A percentile compares a stretch with the other conserved stretches of the same genome.
Evolutionary conservation across 225 moss, liverwort and hornwort genomes (phyloP).

Genomic region (Marchantia paleacea): DNA sequence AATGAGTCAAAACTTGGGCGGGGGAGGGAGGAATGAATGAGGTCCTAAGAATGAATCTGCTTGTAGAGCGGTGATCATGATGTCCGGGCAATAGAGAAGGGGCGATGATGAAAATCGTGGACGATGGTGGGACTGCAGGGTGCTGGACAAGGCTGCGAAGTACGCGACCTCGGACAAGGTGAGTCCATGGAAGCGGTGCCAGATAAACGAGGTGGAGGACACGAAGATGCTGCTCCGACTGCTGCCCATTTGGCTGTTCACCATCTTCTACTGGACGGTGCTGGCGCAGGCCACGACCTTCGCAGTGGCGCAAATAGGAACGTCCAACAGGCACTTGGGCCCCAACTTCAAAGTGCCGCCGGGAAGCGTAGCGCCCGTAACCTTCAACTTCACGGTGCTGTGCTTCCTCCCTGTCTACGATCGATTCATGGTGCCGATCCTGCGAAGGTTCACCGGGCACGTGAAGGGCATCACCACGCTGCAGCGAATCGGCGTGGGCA

Average conservation of each 20-base stretch:
- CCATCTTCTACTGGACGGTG: conserved; percentile 29
- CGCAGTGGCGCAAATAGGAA: conserved; percentile 20
- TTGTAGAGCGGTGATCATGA: too few species aligned
- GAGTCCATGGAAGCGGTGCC: conserved; percentile 6
- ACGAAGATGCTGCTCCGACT: conserved; percentile 51
- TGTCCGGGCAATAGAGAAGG: too few species aligned
- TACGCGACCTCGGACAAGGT: not conserved
- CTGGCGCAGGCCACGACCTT: conserved; percentile 20
- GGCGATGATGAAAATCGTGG: too few species aligned
- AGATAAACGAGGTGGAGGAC: conserved; percentile 46
- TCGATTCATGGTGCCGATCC: conserved; percentile 13
- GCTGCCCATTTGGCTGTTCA: conserved; percentile 47
- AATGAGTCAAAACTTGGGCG: not conserved
- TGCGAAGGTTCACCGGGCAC: conserved; percentile 10
- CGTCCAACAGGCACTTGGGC: conserved; percentile 26
- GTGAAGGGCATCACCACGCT: conserved; percentile 19
- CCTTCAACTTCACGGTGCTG: conserved; percentile 1
- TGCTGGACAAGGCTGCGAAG: conserved; percentile 21
- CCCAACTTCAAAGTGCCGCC: conserved; percentile 24
- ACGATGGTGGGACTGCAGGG: not conserved
- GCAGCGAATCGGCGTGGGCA: conserved; percentile 30
- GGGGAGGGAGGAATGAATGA: too few species aligned
- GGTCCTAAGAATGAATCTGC: too few species aligned
- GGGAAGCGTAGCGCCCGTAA: conserved; percentile 16
- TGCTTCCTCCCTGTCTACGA: conserved; percentile 24